Conservation (phyloP, 2,329 filamentous ascomycete genomes). For the Clonostachys rhizophaga region DNA sequence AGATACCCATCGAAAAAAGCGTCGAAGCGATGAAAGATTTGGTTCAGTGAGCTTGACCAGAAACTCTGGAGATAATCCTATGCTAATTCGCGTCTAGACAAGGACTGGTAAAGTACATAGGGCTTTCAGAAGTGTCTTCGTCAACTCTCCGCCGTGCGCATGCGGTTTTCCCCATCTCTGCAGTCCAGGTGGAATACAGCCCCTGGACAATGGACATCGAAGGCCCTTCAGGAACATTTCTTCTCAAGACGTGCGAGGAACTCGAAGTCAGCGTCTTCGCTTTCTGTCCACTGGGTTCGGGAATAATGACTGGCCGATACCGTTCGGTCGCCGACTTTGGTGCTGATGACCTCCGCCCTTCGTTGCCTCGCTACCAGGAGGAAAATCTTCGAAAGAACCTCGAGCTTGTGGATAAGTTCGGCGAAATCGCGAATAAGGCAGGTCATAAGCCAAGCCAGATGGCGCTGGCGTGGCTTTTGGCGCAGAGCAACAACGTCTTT, state of each 20-base stretch:
- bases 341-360: not conserved
- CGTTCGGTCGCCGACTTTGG: conserved; percentile 8
- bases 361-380: conserved; percentile 2
- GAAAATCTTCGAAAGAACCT: conserved; percentile 1
- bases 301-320: conserved; percentile 46
- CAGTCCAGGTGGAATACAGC: conserved; percentile 49
- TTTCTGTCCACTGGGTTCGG: conserved; percentile 53
- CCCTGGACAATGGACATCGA: conserved; percentile 55
- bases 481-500: conserved; percentile 51
- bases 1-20: conserved; percentile 38
- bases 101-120: conserved; percentile 50
- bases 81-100: conserved; percentile 15
- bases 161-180: conserved; percentile 41
- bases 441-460: conserved; percentile 47
- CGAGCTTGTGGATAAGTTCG: not conserved
- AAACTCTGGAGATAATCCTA: too few species aligned
- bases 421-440: conserved; percentile 27
- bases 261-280: conserved; percentile 49
- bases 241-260: conserved; percentile 46
- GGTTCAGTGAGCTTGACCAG: conserved; percentile 8
- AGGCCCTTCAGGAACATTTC: conserved; percentile 27
- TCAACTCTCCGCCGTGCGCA: conserved; percentile 42
- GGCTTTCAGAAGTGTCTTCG: conserved; percentile 41
- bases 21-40: conserved; percentile 34
- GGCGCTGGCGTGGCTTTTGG: conserved; percentile 56